A percentile compares a stretch with the other conserved stretches of the same genome.
phyloP scores from a whole-genome alignment of 805 yeast species.

The Candida silvicultrix region DNA sequence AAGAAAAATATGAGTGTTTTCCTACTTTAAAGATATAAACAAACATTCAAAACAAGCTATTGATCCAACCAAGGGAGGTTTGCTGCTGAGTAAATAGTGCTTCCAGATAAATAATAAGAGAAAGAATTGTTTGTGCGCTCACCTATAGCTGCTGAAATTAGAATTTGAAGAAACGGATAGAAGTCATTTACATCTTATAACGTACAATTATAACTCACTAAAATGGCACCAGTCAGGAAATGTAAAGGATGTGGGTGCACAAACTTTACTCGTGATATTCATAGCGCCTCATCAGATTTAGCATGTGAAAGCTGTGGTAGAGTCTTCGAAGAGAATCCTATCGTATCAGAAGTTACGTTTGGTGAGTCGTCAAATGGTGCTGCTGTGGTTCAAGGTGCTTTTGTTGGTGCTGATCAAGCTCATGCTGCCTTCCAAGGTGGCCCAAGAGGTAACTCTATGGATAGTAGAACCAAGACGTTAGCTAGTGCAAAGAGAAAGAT shows the following conservation, averaged over 20 bases:
- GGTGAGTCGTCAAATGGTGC: conserved; percentile 92
- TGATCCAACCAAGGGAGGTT: too few relatives aligned
- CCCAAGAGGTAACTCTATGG: conserved; percentile 65
- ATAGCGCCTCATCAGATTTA: conserved; percentile 64
- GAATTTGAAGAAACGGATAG: too few relatives aligned
- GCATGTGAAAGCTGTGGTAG: conserved; percentile 82
- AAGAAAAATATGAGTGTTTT: too few relatives aligned
- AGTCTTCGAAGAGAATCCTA: conserved; percentile 87
- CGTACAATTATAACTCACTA: too few relatives aligned
- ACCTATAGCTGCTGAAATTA: too few relatives aligned
- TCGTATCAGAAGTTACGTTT: conserved; percentile 92
- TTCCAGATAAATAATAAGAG: too few relatives aligned
- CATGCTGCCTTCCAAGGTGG: conserved; percentile 65
- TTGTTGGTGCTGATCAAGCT: conserved; percentile 81
- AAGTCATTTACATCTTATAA: too few relatives aligned
- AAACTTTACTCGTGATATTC: conserved; percentile 43
- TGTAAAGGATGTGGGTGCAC: conserved; percentile 50
- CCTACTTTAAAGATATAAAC: too few relatives aligned
- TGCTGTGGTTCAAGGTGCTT: conserved; percentile 92
- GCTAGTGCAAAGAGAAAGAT: conserved; percentile 78
- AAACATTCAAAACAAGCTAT: too few relatives aligned
- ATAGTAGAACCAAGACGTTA: conserved; percentile 84
- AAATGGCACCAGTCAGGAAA: conserved; percentile 9
- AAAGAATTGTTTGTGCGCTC: too few relatives aligned
- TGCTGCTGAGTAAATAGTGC: too few relatives aligned